Evolutionary conservation across 2,329 filamentous ascomycete genomes (phyloP).

Genomic region (Mycosphaerelloides madeirae): DNA sequence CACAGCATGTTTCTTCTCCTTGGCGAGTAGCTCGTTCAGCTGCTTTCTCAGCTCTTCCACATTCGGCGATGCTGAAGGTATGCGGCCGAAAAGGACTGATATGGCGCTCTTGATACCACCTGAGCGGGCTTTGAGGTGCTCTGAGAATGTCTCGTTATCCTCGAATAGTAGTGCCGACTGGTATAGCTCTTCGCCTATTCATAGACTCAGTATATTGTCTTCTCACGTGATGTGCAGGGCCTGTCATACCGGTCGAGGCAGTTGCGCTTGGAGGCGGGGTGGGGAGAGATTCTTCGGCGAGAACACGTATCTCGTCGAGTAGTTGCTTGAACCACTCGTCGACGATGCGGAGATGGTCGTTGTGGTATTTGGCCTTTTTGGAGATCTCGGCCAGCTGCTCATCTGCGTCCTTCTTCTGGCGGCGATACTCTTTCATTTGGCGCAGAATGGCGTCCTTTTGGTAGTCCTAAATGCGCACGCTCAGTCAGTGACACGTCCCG

Average conservation of each 20-base stretch:
- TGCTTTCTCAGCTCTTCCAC: slow-evolving; percentile 68
- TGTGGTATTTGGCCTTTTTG: slow-evolving; percentile 74
- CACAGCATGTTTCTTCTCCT: slow-evolving; percentile 62
- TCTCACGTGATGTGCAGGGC: slow-evolving; percentile 21
- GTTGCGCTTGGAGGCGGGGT: slow-evolving; percentile 28
- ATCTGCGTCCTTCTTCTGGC: slow-evolving; percentile 79
- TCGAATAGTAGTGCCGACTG: slow-evolving; percentile 52
- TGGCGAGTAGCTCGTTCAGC: slow-evolving; percentile 68
- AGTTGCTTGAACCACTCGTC: slow-evolving; percentile 90
- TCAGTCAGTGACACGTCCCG: background rate
- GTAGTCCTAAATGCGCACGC: slow-evolving; percentile 61
- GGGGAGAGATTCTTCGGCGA: slow-evolving; percentile 36
- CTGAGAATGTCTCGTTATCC: slow-evolving; percentile 61
- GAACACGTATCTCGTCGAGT: slow-evolving; percentile 46
- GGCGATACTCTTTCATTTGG: slow-evolving; percentile 97
- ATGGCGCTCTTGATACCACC: slow-evolving; percentile 72
- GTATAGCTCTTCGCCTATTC: slow-evolving; percentile 38
- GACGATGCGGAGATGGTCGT: slow-evolving; percentile 85
- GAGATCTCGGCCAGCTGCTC: slow-evolving; percentile 73
- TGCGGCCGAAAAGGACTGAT: slow-evolving; percentile 58
- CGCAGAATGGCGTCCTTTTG: slow-evolving; percentile 96
- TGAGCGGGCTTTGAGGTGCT: slow-evolving; percentile 71
- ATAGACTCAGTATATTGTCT: slow-evolving; percentile 28
- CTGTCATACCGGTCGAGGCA: slow-evolving; percentile 29
- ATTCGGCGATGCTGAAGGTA: slow-evolving; percentile 57